phyloP scores from a whole-genome alignment of 176 grass and related monocot genomes.

The Calamus simplicifolius region DNA sequence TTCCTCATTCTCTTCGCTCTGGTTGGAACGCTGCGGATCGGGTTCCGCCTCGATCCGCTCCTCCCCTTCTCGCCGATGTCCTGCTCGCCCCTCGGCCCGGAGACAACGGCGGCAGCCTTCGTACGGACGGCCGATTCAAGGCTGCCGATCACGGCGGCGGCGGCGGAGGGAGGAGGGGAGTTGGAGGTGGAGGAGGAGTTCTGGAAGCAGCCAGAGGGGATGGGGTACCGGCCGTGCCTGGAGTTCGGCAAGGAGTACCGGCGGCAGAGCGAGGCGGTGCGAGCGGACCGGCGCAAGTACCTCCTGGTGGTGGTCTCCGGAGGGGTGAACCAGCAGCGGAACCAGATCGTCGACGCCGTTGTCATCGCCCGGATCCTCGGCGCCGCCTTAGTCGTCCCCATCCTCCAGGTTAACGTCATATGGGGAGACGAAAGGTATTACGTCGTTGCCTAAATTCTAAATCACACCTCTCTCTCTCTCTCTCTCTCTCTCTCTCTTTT shows the following conservation, averaged over 20 bases:
- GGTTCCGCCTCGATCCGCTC: constrained; percentile 25
- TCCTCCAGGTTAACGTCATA: constrained; percentile 45
- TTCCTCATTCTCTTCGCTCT: constrained; percentile 20
- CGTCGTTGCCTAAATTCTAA: too few relatives aligned
- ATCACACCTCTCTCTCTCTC: too few relatives aligned
- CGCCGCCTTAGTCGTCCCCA: constrained; percentile 36
- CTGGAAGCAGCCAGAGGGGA: constrained; percentile 37
- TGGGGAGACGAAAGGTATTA: constrained; percentile 44
- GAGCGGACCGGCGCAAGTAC: constrained; percentile 23
- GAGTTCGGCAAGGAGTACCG: constrained; percentile 38
- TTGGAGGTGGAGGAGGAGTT: constrained; percentile 7
- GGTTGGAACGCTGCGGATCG: constrained; percentile 19
- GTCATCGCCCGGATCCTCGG: constrained; percentile 44
- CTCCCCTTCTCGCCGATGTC: constrained; percentile 23
- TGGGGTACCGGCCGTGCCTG: constrained; percentile 39
- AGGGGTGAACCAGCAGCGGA: constrained; percentile 43
- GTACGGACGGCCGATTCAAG: too few relatives aligned
- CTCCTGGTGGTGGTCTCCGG: constrained; percentile 39
- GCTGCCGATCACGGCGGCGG: background rate
- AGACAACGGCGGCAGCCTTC: too few relatives aligned
- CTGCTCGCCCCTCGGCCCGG: background rate
- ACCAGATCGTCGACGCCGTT: constrained; percentile 48
- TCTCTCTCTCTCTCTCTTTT: too few relatives aligned
- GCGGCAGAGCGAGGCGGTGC: background rate
- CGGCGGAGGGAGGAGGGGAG: background rate